Evolutionary conservation across 441 rosid genomes (phyloP), one percentile per base, ranked within the genome.

Genomic region (Macaranga tanarius): DNA sequence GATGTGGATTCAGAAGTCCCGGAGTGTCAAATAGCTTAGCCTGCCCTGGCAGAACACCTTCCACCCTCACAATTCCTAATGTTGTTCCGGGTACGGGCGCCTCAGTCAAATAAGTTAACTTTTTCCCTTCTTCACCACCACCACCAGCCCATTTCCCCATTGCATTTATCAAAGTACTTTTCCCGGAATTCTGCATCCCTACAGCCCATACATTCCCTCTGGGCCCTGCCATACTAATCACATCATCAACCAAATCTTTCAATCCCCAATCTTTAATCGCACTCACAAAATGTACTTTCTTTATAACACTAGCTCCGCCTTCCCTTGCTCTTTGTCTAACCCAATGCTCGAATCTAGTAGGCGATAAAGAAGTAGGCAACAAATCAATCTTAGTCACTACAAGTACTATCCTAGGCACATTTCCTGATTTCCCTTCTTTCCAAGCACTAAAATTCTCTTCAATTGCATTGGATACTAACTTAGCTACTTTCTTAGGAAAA

Each of bases 51-150:
- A 95, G 84, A 82, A 87, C 86, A 54, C 99, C 97, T 78, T 90
- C 98, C 52, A 91, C 83, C 74, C 92, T 87, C 13, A 91, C 82
- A 51, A 91, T 91, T 69, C 98, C 98, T 76, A 92, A 74, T 0
- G 98, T 91, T 2, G 98, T 95, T 15, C 99, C 98, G 0, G 98
- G 98, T 69, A 91, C 91, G 15, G 95, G 93, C 11, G 97, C 99
- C 77, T 91, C 98, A 0, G 98, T 95, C 81, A 95, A 77, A 74
- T 81, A 89, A 77, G 82, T 87, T 67, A 78, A 65, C 65, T 79
- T 87, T 68, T 26, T 63, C 51, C 20, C 65, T 13, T 50, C 64
- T 12, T 55, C 76, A 25, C 31, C 68, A 60, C 40, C 58, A 23
- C 83, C 85, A 51, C 80, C 84, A 70, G 80, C 86, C 65, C 79